A percentile compares a stretch with the other conserved stretches of the same genome.
These are phyloP conservation scores for Gaultheria prostrata DNA, from an alignment of 148 eudicot species.

Conservation along the genomic window DNA sequence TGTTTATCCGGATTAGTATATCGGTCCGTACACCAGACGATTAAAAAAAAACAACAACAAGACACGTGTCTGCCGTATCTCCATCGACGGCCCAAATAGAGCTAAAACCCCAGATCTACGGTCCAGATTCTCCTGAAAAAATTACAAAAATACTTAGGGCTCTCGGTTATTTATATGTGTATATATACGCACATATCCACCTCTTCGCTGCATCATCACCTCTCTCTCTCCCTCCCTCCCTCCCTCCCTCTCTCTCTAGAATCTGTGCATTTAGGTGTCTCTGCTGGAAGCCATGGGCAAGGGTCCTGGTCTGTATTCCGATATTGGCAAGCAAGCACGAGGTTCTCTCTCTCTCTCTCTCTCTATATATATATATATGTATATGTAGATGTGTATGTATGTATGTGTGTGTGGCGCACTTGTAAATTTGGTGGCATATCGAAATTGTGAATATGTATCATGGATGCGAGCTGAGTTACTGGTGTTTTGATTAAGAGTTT, in stretches of 20 bases:
- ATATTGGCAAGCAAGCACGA: slow-evolving; percentile 69
- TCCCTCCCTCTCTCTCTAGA: slow-evolving; percentile 3
- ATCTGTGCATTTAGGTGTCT: background rate
- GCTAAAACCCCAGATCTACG: background rate
- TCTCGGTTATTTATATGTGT: background rate
- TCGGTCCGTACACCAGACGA: background rate
- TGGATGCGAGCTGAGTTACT: background rate
- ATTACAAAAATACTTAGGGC: slow-evolving; percentile 11
- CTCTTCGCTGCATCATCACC: background rate
- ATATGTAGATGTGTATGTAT: too few species aligned
- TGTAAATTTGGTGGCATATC: background rate
- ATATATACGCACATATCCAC: background rate
- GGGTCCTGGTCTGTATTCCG: slow-evolving; percentile 85
- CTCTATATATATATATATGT: background rate
- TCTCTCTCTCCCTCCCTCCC: background rate
- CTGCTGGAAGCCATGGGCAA: slow-evolving; percentile 48
- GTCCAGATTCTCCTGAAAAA: background rate
- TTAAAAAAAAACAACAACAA: background rate
- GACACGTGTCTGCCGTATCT: background rate
- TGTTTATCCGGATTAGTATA: background rate
- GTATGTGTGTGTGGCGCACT: background rate
- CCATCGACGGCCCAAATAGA: slow-evolving; percentile 11
- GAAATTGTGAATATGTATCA: background rate
- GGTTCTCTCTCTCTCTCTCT: slow-evolving; percentile 31
- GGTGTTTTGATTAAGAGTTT: background rate